phyloP scores from a whole-genome alignment of 78 protist genomes.

The Isochrysis galbana region DNA sequence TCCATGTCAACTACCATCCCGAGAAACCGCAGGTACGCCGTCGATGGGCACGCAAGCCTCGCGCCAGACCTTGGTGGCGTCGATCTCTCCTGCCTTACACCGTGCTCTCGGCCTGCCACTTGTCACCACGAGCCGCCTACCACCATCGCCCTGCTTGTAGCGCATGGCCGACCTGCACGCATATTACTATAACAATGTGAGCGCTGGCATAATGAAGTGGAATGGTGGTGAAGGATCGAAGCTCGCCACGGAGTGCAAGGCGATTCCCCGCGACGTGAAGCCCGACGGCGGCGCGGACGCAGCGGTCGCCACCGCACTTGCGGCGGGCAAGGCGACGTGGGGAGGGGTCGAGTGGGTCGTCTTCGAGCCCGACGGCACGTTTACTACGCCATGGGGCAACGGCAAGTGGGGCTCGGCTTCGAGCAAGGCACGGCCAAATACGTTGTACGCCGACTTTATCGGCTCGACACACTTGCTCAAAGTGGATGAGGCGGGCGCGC shows the following conservation, averaged over 20 bases:
- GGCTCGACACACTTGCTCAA: neutral
- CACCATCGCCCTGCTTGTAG: no score
- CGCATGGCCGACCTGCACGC: constrained; percentile 10
- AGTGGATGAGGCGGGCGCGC: neutral
- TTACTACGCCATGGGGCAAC: neutral
- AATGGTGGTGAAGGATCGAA: constrained; percentile 13
- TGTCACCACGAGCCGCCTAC: no score
- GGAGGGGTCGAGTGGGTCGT: neutral
- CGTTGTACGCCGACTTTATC: neutral
- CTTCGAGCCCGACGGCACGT: neutral
- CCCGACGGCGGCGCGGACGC: neutral
- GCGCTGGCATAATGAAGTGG: neutral
- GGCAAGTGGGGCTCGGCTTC: neutral
- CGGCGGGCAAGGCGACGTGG: neutral
- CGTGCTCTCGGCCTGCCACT: no score
- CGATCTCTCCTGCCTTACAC: no score
- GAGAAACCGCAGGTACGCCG: neutral
- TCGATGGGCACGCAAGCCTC: no score
- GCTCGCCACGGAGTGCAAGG: neutral
- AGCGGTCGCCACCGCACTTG: neutral
- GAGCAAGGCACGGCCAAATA: neutral
- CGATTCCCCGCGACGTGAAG: neutral
- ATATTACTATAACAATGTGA: neutral
- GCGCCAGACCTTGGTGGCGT: no score
- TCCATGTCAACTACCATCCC: constrained; percentile 24